Conservation (phyloP, 805 yeast species). For the Pichia rugopelliculosa region DNA sequence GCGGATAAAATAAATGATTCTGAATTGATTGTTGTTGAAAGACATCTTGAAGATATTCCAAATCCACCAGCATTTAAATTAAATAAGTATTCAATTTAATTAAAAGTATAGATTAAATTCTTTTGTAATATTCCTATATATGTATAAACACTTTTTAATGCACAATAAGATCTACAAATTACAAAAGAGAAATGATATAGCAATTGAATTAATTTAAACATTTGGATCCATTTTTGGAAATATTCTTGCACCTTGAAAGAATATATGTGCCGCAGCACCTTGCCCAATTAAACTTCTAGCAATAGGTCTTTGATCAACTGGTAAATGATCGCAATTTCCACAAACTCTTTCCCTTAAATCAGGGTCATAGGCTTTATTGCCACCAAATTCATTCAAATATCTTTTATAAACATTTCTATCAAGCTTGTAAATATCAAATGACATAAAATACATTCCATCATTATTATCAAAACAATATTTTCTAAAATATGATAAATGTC, state of each 20-base stretch:
- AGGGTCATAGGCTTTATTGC: slow-evolving; percentile 41
- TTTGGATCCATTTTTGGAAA: slow-evolving; percentile 32
- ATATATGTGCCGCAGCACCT: slow-evolving; percentile 62
- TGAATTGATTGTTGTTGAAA: slow-evolving; percentile 69
- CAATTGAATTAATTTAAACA: neutral
- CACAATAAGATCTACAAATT: neutral
- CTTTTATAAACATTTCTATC: slow-evolving; percentile 42
- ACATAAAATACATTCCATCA: slow-evolving; percentile 54
- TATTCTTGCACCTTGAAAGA: slow-evolving; percentile 60
- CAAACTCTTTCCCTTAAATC: slow-evolving; percentile 45
- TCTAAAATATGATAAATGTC: slow-evolving; percentile 51
- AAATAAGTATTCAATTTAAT: slow-evolving; percentile 38
- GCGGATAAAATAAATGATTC: slow-evolving; percentile 45
- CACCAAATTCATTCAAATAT: slow-evolving; percentile 50
- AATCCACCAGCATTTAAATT: slow-evolving; percentile 59
- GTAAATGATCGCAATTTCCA: slow-evolving; percentile 27
- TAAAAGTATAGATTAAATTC: neutral
- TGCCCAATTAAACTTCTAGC: slow-evolving; percentile 45
- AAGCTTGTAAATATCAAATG: slow-evolving; percentile 50
- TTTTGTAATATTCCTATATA: slow-evolving; percentile 1
- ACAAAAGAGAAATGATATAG: neutral
- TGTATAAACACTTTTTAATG: neutral
- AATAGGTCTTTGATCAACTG: slow-evolving; percentile 28
- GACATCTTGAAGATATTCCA: slow-evolving; percentile 53
- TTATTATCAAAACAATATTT: slow-evolving; percentile 48